These are phyloP conservation scores for Ogataea kodamae DNA, from an alignment of 805 yeast species.

Conservation along the genomic window DNA sequence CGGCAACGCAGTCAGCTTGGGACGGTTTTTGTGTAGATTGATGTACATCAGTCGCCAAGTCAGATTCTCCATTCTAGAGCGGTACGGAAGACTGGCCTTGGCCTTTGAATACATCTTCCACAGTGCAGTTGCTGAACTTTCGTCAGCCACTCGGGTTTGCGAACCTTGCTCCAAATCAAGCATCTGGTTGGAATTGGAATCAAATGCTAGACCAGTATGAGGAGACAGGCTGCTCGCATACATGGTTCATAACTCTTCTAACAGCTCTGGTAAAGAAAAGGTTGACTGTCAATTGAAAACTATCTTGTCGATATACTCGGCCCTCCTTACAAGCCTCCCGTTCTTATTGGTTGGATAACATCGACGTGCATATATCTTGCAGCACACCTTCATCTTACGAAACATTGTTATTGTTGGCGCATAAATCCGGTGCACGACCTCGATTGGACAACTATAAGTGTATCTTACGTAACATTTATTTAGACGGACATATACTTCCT, in stretches of 20 bases:
- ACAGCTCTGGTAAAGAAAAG: too few species aligned
- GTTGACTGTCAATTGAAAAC: too few species aligned
- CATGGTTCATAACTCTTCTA: constrained; percentile 9
- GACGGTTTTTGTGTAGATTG: constrained; percentile 26
- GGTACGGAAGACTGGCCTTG: constrained; percentile 68
- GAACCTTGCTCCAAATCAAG: constrained; percentile 8
- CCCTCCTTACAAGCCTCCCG: neutral
- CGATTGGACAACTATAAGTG: too few species aligned
- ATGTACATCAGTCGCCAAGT: constrained; percentile 86
- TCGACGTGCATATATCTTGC: constrained; percentile 5
- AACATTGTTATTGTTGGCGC: too few species aligned
- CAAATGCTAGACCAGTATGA: constrained; percentile 10
- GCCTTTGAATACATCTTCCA: constrained; percentile 86
- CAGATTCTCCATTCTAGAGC: constrained; percentile 74
- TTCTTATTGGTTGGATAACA: constrained; percentile 18
- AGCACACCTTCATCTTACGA: neutral
- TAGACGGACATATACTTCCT: constrained; percentile 16
- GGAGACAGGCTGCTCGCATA: constrained; percentile 13
- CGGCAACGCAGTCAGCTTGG: constrained; percentile 2
- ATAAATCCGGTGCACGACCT: too few species aligned
- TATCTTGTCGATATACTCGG: constrained; percentile 7
- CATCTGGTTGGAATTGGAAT: constrained; percentile 6
- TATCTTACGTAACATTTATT: constrained; percentile 3
- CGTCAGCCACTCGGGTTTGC: constrained; percentile 25
- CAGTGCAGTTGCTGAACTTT: constrained; percentile 46